Conservation (phyloP, 371 early-diverging fungal species). For the Saksenaea oblongispora region DNA sequence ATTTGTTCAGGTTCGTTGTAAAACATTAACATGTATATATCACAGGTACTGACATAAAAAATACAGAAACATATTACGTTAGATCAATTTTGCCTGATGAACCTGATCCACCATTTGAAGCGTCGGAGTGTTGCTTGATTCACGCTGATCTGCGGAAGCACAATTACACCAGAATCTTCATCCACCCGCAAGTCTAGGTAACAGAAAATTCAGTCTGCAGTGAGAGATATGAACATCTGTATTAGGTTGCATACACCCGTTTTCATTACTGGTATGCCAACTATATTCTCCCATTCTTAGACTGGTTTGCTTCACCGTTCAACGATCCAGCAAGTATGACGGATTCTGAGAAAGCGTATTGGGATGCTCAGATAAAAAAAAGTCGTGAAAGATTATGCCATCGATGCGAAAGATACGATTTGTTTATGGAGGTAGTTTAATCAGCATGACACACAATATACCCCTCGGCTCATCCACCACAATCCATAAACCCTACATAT, state of each 20-base stretch:
- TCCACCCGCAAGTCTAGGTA: slow-evolving; percentile 28
- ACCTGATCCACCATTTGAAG: slow-evolving; percentile 18
- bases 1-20: slow-evolving; percentile 6
- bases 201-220: not conserved
- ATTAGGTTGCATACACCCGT: slow-evolving; percentile 22
- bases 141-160: slow-evolving; percentile 20
- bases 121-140: slow-evolving; percentile 31
- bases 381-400: not conserved
- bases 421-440: not conserved
- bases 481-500: too few species aligned
- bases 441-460: not conserved
- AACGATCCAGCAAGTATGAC: slow-evolving; percentile 11
- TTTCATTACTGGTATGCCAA: slow-evolving; percentile 31
- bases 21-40: not conserved
- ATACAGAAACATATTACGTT: slow-evolving; percentile 7
- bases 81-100: slow-evolving; percentile 22
- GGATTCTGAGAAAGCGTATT: slow-evolving; percentile 10
- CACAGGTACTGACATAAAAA: not conserved
- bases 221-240: not conserved
- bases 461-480: too few species aligned
- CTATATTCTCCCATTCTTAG: slow-evolving; percentile 15
- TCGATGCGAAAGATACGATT: not conserved
- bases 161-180: slow-evolving; percentile 16
- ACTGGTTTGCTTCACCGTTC: not conserved
- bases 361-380: not conserved